Evolutionary conservation across 2,329 filamentous ascomycete genomes (phyloP).

Genomic region (Simplicillium aogashimaense): DNA sequence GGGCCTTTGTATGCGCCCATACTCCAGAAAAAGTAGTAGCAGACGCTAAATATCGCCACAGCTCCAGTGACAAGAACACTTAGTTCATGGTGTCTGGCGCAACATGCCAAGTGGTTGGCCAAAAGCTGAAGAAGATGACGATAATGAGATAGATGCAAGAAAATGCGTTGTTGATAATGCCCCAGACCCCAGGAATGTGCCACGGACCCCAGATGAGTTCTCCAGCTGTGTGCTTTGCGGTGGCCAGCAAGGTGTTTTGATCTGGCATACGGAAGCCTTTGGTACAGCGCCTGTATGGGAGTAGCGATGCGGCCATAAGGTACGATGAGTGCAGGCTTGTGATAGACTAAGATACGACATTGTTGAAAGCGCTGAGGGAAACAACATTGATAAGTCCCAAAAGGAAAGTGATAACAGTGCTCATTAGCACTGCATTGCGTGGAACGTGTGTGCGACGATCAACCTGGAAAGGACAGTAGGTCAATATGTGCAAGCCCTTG

Average conservation of each 20-base stretch:
- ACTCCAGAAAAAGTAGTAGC: slow-evolving; percentile 34
- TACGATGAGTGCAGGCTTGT: slow-evolving; percentile 19
- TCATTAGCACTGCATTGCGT: slow-evolving; percentile 14
- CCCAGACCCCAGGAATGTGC: slow-evolving; percentile 37
- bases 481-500: background rate
- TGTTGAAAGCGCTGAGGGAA: slow-evolving; percentile 16
- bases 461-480: background rate
- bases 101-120: slow-evolving; percentile 24
- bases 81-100: slow-evolving; percentile 33
- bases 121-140: slow-evolving; percentile 47
- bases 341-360: slow-evolving; percentile 16
- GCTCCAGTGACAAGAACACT: slow-evolving; percentile 31
- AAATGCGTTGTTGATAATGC: slow-evolving; percentile 44
- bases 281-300: slow-evolving; percentile 18
- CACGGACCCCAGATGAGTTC: slow-evolving; percentile 42
- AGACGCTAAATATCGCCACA: slow-evolving; percentile 30
- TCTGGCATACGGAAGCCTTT: slow-evolving; percentile 15
- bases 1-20: slow-evolving; percentile 35
- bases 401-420: slow-evolving; percentile 15
- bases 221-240: slow-evolving; percentile 15
- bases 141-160: slow-evolving; percentile 42
- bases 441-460: slow-evolving; percentile 15
- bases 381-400: slow-evolving; percentile 21
- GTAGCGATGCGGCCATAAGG: slow-evolving; percentile 15
- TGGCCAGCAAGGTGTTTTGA: slow-evolving; percentile 12